Conservation (phyloP, 768 basidiomycete species). For the Thelephora ganbajun region DNA sequence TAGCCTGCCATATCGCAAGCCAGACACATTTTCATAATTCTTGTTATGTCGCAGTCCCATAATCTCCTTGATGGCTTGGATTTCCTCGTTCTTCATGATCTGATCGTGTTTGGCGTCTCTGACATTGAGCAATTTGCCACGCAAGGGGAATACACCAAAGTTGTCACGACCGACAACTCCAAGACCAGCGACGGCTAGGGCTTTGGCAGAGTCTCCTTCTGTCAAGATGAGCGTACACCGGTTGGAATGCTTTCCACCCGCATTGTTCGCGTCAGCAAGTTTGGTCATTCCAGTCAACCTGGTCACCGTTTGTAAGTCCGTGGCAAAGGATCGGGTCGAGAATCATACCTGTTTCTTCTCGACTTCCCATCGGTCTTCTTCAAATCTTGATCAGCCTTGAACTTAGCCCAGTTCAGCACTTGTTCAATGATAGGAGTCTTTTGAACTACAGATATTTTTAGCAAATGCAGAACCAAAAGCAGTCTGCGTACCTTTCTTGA, state of each 20-base stretch:
- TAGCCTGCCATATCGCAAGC: slow-evolving; percentile 80
- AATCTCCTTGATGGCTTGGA: slow-evolving; percentile 96
- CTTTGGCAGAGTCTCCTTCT: slow-evolving; percentile 98
- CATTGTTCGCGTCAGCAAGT: slow-evolving; percentile 94
- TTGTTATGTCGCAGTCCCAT: slow-evolving; percentile 93
- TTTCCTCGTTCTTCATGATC: slow-evolving; percentile 97
- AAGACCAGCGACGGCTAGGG: slow-evolving; percentile 88
- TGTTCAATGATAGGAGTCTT: slow-evolving; percentile 88
- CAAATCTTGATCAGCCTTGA: slow-evolving; percentile 89
- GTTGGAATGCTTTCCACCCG: slow-evolving; percentile 68
- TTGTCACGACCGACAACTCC: slow-evolving; percentile 91
- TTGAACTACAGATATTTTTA: slow-evolving; percentile 34
- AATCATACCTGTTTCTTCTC: slow-evolving; percentile 53
- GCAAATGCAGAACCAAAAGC: not conserved
- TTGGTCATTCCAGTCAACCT: slow-evolving; percentile 88
- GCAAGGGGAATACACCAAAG: slow-evolving; percentile 95
- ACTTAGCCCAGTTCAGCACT: slow-evolving; percentile 91
- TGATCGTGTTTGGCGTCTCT: slow-evolving; percentile 93
- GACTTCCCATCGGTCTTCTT: slow-evolving; percentile 94
- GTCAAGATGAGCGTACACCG: slow-evolving; percentile 93
- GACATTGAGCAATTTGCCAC: slow-evolving; percentile 94
- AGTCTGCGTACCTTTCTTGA: slow-evolving; percentile 71
- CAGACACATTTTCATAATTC: slow-evolving; percentile 54
- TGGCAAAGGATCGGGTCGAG: not conserved
- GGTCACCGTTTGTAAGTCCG: slow-evolving; percentile 1